These are phyloP conservation scores for Jamesozyma jinghongensis DNA, from an alignment of 805 yeast species.

Conservation along the genomic window DNA sequence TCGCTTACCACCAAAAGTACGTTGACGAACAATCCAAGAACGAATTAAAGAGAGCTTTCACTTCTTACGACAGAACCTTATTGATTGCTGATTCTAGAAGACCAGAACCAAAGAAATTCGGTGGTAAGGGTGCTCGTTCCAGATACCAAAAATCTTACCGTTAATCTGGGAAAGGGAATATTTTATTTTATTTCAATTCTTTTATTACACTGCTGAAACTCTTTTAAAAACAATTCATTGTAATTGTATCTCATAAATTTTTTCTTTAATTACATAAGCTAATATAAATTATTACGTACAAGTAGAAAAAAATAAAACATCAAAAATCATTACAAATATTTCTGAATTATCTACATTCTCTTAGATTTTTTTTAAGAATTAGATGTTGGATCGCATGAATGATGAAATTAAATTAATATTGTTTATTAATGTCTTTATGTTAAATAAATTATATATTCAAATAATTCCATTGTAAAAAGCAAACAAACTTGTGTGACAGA, in stretches of 20 bases:
- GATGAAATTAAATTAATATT: too few relatives aligned
- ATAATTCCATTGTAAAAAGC: too few relatives aligned
- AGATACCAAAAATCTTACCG: conserved; percentile 99
- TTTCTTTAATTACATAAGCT: conserved; percentile 1
- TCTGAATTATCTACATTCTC: too few relatives aligned
- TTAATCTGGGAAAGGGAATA: conserved; percentile 37
- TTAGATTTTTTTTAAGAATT: too few relatives aligned
- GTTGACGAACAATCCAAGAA: conserved; percentile 99
- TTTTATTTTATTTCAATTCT: conserved; percentile 1
- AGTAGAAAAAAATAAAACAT: conserved; percentile 1
- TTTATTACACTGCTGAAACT: conserved; percentile 1
- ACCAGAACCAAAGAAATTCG: conserved; percentile 99
- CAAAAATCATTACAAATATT: background rate
- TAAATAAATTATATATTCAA: too few relatives aligned
- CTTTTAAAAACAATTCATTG: background rate
- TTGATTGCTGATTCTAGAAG: conserved; percentile 99
- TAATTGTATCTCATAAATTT: conserved; percentile 1
- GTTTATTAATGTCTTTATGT: too few relatives aligned
- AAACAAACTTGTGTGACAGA: too few relatives aligned
- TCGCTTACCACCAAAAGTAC: conserved; percentile 98
- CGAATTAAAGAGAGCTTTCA: conserved; percentile 97
- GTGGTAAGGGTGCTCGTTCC: conserved; percentile 99
- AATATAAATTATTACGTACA: conserved; percentile 4
- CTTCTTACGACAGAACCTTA: conserved; percentile 97
- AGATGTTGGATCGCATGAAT: too few relatives aligned